A percentile compares a stretch with the other conserved stretches of the same genome.
These are phyloP conservation scores for Penicillium hordei DNA, from an alignment of 2,329 filamentous ascomycete species.

Conservation along the genomic window DNA sequence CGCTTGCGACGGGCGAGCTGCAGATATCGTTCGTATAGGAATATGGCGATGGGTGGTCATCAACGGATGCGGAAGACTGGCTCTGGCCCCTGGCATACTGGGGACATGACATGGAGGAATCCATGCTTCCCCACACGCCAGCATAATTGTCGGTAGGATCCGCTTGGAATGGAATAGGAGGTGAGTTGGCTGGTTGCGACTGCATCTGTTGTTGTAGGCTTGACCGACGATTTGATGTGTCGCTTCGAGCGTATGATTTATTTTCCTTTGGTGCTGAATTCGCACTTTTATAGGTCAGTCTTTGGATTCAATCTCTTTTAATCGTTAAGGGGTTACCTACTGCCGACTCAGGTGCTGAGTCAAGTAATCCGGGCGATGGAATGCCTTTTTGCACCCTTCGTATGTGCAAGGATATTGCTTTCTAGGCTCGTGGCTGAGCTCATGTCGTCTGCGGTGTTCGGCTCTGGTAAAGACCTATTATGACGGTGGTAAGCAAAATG, in stretches of 20 bases:
- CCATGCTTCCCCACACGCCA: conserved; percentile 2
- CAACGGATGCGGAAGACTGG: not conserved
- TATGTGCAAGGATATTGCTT: conserved; percentile 44
- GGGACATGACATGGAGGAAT: conserved; percentile 1
- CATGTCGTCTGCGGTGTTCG: conserved; percentile 49
- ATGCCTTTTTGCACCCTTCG: conserved; percentile 47
- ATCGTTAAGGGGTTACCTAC: conserved; percentile 32
- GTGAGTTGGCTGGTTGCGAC: not conserved
- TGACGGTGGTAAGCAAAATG: not conserved
- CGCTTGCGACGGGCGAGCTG: conserved; percentile 4
- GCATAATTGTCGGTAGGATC: not conserved
- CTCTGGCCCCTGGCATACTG: not conserved
- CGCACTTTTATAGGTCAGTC: not conserved
- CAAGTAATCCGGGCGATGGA: conserved; percentile 50
- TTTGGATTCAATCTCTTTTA: not conserved
- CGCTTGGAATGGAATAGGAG: not conserved
- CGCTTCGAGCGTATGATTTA: not conserved
- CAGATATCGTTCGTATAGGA: conserved; percentile 7
- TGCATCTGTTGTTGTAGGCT: not conserved
- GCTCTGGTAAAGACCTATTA: conserved; percentile 50
- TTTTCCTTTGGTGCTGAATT: not conserved
- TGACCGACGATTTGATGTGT: not conserved
- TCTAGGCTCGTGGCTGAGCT: conserved; percentile 50
- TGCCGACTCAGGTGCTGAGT: conserved; percentile 51
- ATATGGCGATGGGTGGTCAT: conserved; percentile 3